Percentiles rank a stretch among this genome's conserved stretches.
These are phyloP conservation scores for Cudoniella acicularis DNA, from an alignment of 495 filamentous ascomycete species.

Conservation along the genomic window DNA sequence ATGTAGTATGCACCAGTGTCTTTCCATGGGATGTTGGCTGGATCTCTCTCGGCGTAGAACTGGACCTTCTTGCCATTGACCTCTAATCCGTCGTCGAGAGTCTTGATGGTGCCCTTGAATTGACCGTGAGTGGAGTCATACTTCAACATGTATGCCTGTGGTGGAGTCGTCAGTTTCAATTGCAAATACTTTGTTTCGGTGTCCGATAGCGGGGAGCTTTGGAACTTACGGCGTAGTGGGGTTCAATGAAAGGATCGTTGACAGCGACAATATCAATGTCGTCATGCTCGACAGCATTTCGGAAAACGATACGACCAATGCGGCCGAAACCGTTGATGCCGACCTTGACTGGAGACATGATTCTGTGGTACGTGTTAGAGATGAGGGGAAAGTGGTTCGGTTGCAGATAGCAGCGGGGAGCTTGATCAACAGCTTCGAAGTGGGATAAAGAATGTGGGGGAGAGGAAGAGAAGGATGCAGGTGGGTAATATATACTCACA, in stretches of 20 bases:
- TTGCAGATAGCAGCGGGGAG: background rate
- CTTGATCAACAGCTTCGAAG: conserved; percentile 26
- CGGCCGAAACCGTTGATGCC: conserved; percentile 99
- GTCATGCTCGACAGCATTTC: conserved; percentile 72
- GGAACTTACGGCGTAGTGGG: conserved; percentile 89
- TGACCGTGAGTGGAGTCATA: conserved; percentile 95
- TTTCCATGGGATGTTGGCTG: conserved; percentile 84
- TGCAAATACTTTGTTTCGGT: background rate
- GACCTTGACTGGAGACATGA: conserved; percentile 55
- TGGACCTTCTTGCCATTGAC: conserved; percentile 95
- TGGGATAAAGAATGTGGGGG: conserved; percentile 27
- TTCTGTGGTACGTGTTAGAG: conserved; percentile 13
- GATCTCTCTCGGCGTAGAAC: conserved; percentile 94
- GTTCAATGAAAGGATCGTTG: conserved; percentile 99
- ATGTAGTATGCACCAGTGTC: conserved; percentile 90
- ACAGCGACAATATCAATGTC: conserved; percentile 90
- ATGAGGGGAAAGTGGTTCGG: background rate
- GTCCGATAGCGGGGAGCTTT: conserved; percentile 16
- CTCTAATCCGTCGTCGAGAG: conserved; percentile 69
- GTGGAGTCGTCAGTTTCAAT: conserved; percentile 9
- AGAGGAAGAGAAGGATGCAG: background rate
- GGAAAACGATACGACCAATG: conserved; percentile 90
- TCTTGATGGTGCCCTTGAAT: conserved; percentile 88
- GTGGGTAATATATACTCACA: background rate
- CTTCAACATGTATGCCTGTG: conserved; percentile 98